Evolutionary conservation across 305 asterid species (phyloP), one percentile per base, ranked within the genome.

Genomic region (Solanum hybrid): DNA sequence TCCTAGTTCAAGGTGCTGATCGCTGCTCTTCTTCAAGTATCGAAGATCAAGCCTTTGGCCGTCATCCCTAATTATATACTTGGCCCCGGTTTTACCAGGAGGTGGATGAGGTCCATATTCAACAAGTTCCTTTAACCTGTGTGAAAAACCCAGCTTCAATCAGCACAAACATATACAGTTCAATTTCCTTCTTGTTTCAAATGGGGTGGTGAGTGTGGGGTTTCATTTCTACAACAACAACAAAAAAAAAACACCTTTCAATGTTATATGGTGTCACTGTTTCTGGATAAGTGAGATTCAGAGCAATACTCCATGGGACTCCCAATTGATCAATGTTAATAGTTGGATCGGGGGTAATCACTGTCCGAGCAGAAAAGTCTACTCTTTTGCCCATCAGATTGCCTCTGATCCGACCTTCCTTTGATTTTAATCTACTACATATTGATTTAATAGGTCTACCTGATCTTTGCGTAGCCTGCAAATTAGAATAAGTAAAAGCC

Each of bases 1-100:
- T 82, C 99, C 99, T 51, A 96, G 97, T 89, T 97, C 99, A 42
- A 97, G 95, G 95, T 97, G 99, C 86, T 94, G 96, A 91, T 97
- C 99, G 85, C 98, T 96, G 95, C 99, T 97, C 93, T 97, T 97
- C 94, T 97, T 97, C 95, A 97, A 92, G 92, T 96, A 96, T 69
- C 99, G 96, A 45, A 97, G 98, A 94, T 97, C 99, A 92, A 97
- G 99, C 97, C 99, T 95, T 93, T 97, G 99, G 5, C 99, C 99
- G 40, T 97, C 99, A 89, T 96, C 99, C 93, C 99, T 95, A 90
- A 97, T 96, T 89, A 97, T 97, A 93, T 97, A 97, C 91, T 93
- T 97, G n/a, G 99, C 99, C 90, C 99, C 99, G 86, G 99, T 97
- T 96, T 96, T 97, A 26, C 99, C 99, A 88, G 99, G 98, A 90